Conservation (phyloP, 768 basidiomycete species). For the Candolleomyces efflorescens region DNA sequence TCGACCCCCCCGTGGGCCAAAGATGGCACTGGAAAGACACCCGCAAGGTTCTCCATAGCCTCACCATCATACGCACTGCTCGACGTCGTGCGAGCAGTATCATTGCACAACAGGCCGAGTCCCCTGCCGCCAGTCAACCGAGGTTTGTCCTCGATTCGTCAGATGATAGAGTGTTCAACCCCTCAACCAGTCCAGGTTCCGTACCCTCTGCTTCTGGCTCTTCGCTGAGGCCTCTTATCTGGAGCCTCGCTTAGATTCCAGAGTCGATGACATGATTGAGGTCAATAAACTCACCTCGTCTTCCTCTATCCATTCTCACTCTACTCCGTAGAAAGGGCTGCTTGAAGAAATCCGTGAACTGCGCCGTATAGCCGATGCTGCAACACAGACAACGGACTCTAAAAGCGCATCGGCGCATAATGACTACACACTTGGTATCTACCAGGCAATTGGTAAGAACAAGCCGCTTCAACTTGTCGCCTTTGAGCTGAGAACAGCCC, state of each 20-base stretch:
- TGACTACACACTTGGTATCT: slow-evolving; percentile 85
- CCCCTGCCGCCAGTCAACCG: slow-evolving; percentile 31
- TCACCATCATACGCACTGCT: slow-evolving; percentile 73
- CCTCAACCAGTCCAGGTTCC: slow-evolving; percentile 52
- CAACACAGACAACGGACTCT: not conserved
- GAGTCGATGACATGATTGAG: slow-evolving; percentile 89
- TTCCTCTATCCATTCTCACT: not conserved
- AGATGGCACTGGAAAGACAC: slow-evolving; percentile 98
- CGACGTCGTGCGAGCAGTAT: slow-evolving; percentile 65
- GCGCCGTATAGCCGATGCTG: slow-evolving; percentile 25
- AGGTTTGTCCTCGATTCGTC: slow-evolving; percentile 36
- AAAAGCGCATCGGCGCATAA: slow-evolving; percentile 9
- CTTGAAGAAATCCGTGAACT: slow-evolving; percentile 72
- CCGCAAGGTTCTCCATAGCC: slow-evolving; percentile 78
- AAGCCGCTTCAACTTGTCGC: not conserved
- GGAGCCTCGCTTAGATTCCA: slow-evolving; percentile 62
- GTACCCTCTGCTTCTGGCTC: slow-evolving; percentile 87
- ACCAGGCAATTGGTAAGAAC: slow-evolving; percentile 85
- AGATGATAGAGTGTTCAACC: not conserved
- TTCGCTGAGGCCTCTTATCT: slow-evolving; percentile 66
- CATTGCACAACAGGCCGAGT: slow-evolving; percentile 55
- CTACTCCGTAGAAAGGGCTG: slow-evolving; percentile 59
- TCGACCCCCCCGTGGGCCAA: slow-evolving; percentile 72
- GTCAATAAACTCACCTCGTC: slow-evolving; percentile 34
- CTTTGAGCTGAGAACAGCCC: not conserved